A percentile compares a stretch with the other conserved stretches of the same genome.
These are phyloP conservation scores for Penicillium olsonii DNA, from an alignment of 2,329 filamentous ascomycete species.

Conservation along the genomic window DNA sequence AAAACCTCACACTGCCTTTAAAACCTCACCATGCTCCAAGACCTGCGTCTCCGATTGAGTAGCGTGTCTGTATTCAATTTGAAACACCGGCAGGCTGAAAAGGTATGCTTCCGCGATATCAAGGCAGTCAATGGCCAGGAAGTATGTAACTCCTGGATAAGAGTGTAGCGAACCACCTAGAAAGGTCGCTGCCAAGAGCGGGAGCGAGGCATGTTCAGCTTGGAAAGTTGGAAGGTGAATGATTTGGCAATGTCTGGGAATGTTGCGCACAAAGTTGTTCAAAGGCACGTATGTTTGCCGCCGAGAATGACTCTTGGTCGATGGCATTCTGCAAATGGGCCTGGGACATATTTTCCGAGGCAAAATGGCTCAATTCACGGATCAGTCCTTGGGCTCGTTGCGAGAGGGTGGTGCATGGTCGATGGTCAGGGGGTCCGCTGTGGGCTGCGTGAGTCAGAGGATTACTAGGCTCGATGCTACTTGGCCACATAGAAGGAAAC, in stretches of 20 bases:
- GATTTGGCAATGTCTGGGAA: neutral
- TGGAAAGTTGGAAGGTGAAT: neutral
- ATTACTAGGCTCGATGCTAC: too few species aligned
- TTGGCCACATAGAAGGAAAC: too few species aligned
- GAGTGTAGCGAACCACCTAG: neutral
- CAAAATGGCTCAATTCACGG: neutral
- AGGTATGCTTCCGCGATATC: neutral
- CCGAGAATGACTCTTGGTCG: neutral
- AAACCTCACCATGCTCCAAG: neutral
- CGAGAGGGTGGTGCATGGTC: too few species aligned
- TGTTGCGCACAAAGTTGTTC: neutral
- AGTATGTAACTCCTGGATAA: neutral
- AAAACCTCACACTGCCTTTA: neutral
- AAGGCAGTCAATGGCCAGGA: neutral
- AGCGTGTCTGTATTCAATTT: neutral
- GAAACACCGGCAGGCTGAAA: neutral
- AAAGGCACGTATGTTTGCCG: neutral
- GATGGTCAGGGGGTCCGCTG: too few species aligned
- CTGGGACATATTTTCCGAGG: neutral
- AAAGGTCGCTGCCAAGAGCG: neutral
- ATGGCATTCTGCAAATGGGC: neutral
- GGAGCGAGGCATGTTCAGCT: neutral
- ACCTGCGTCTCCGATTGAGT: neutral
- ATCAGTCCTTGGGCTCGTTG: too few species aligned
- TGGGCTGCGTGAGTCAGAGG: too few species aligned